phyloP scores from a whole-genome alignment of 306 rosid genomes.

The Quercus wislizeni region DNA sequence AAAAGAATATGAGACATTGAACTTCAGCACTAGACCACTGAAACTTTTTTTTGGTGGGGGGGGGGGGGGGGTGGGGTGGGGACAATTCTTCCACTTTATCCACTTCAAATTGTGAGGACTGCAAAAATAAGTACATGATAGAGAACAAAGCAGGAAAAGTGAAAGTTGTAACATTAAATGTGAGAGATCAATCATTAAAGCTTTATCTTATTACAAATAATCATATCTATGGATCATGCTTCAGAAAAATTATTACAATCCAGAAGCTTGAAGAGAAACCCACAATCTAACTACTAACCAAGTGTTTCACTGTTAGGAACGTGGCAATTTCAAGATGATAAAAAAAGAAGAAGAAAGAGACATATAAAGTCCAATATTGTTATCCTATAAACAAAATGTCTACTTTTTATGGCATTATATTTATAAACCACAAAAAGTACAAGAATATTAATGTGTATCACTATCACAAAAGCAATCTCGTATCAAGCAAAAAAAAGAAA shows the following conservation, averaged over 20 bases:
- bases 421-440: neutral
- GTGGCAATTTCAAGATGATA: no score
- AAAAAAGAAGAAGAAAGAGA: no score
- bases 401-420: neutral
- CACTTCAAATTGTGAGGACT: neutral
- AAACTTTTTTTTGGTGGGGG: no score
- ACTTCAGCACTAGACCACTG: neutral
- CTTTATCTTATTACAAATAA: neutral
- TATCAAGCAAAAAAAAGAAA: neutral
- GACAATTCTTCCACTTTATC: neutral
- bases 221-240: neutral
- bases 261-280: neutral
- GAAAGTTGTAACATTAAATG: neutral
- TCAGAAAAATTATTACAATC: neutral
- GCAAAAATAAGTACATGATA: neutral
- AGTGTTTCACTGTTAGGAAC: neutral
- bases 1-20: neutral
- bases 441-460: neutral
- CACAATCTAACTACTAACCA: neutral
- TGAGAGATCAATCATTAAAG: neutral
- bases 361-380: neutral
- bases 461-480: neutral
- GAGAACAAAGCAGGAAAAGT: neutral
- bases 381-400: neutral
- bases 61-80: no score